Percentiles rank a stretch among this genome's conserved stretches.
Evolutionary conservation across 371 early-diverging fungal genomes (phyloP).

Genomic region (Mortierella sp.): DNA sequence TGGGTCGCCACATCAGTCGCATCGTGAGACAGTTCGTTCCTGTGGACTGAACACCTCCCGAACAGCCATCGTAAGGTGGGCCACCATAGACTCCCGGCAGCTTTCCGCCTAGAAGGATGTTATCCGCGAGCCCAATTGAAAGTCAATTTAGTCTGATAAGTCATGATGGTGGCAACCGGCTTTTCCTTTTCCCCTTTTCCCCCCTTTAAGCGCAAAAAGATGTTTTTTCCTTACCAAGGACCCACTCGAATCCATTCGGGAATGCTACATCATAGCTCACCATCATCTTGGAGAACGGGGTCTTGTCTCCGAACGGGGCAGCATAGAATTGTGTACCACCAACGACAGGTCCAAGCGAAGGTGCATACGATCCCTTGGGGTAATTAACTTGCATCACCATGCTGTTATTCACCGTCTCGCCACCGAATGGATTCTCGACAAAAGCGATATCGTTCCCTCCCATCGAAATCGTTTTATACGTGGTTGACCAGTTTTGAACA

Average conservation of each 20-base stretch:
- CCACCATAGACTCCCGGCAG: conserved; percentile 54
- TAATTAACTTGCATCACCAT: conserved; percentile 56
- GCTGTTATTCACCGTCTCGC: background rate
- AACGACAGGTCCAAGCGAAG: conserved; percentile 40
- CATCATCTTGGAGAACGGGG: conserved; percentile 52
- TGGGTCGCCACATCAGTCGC: conserved; percentile 63
- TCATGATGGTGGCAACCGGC: conserved; percentile 7
- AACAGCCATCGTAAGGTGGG: conserved; percentile 57
- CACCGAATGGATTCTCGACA: conserved; percentile 57
- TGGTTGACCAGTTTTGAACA: conserved; percentile 44
- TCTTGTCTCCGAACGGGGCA: conserved; percentile 58
- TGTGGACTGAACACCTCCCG: conserved; percentile 59
- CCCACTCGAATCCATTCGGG: conserved; percentile 64
- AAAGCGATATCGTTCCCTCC: conserved; percentile 56
- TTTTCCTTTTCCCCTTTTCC: too few species aligned
- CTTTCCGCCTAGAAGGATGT: conserved; percentile 31
- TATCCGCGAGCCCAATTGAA: background rate
- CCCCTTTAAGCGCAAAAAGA: too few species aligned
- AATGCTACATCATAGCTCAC: conserved; percentile 67
- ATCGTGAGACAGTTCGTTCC: conserved; percentile 60
- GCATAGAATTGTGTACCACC: conserved; percentile 64
- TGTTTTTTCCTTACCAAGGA: conserved; percentile 48
- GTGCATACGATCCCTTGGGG: conserved; percentile 59
- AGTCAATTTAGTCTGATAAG: background rate
- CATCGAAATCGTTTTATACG: conserved; percentile 29